Evolutionary conservation across 805 yeast species (phyloP), one percentile per base, ranked within the genome.

Genomic region (Ascoidea rubescens): DNA sequence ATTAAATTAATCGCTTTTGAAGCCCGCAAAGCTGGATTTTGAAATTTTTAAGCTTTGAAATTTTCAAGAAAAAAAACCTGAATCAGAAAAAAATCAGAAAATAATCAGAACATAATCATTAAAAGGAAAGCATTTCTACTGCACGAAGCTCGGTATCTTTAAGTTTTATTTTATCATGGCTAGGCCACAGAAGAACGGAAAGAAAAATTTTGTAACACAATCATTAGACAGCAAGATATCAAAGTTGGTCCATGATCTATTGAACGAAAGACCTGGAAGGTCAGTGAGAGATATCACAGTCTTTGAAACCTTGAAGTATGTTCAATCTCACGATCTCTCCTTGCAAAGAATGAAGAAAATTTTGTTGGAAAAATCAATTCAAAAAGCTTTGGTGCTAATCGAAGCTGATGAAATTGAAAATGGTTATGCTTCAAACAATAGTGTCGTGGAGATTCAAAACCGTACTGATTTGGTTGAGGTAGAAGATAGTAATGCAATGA

Each of bases 401-500:
- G 53, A 52, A 33, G 57, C 43, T 14, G 14, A 53, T 45, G 33
- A 28, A 17, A 48, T 51, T 16, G 66, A 57, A 7, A 33, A 57
- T 5, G 63, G 49, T n/a, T 14, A 45, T 10, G 21, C 46, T 30
- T 51, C 32, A 3, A 42, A 31, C 14, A 53, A 48, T 16, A 50
- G 52, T 17, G 52, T 48, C 7, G 56, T 45, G 4, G 56, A 54
- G 10, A 57, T 52, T 6, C 62, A 56, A 8, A 59, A 69, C 31
- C 71, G 65, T 6, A 70, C 71, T 17, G 77, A 77, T 30, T 58
- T 87, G 53, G 79, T 87, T 86, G 79, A 76, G 3, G 87, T 77
- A 5, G 70, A 69, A 49, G 87, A 86, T 53, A 63, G 72, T 2
- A 90, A 90, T 59, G 69, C 75, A 4, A 74, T 88, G 68, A 91